These are phyloP conservation scores for Penicillium decumbens DNA, from an alignment of 2,329 filamentous ascomycete species.

Conservation along the genomic window DNA sequence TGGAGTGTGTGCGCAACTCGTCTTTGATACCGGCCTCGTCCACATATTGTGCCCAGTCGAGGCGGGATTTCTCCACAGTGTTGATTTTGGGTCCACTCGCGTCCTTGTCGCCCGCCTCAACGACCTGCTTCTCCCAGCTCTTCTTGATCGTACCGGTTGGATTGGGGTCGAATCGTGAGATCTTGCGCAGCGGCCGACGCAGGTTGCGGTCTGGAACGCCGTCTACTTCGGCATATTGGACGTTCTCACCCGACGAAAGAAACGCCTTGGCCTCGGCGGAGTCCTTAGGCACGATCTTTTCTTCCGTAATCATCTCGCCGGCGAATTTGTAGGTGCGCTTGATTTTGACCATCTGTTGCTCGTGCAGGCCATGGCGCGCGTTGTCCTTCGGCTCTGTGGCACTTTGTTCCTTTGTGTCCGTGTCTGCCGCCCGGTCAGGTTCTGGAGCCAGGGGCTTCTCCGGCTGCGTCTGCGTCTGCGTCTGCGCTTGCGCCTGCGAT, in stretches of 20 bases:
- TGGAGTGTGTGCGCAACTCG: conserved; percentile 58
- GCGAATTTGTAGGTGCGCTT: conserved; percentile 56
- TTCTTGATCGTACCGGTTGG: conserved; percentile 42
- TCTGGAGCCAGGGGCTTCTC: conserved; percentile 13
- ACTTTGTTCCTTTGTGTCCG: conserved; percentile 15
- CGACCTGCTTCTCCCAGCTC: conserved; percentile 41
- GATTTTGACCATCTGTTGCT: conserved; percentile 51
- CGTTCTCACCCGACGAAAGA: conserved; percentile 42
- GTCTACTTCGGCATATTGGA: conserved; percentile 29
- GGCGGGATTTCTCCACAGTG: conserved; percentile 61
- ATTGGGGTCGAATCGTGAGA: conserved; percentile 47
- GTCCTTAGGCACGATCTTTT: conserved; percentile 50
- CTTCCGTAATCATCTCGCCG: conserved; percentile 51
- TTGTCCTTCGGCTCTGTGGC: conserved; percentile 9
- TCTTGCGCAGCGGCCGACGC: conserved; percentile 40
- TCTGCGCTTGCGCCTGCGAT: conserved; percentile 13
- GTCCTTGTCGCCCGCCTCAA: conserved; percentile 19
- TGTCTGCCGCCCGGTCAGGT: conserved; percentile 11
- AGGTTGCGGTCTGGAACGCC: conserved; percentile 24
- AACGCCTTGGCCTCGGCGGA: conserved; percentile 55
- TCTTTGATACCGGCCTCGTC: conserved; percentile 58
- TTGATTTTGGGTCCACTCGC: conserved; percentile 57
- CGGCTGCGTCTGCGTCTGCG: conserved; percentile 10
- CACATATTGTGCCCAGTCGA: conserved; percentile 63
- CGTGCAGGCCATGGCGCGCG: conserved; percentile 10